Base-by-base conservation (phyloP, 495 filamentous ascomycete genomes). In the Lasiosphaeria hispida region DNA sequence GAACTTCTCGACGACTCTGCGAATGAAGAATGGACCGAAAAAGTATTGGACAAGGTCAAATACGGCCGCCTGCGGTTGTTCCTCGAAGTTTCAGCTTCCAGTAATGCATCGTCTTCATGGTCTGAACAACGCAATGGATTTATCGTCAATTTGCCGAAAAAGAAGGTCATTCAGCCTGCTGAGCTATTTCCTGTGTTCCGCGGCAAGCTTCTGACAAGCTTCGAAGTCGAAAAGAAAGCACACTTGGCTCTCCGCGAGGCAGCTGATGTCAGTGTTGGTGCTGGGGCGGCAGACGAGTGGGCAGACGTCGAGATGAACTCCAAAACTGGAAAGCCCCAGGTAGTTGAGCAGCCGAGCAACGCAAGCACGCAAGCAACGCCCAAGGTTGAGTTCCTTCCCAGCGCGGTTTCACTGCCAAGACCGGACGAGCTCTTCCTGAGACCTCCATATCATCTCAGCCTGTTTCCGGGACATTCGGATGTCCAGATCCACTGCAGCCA, bases 401-500 rank as follows among this genome's bases (percentile, higher is more conserved):
- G 57, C 23, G 57, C 69, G 15, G 60, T 23, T 0, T 60, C 63
- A 0, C 59, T 77, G 1, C 68, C 71, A 7, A 52, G 69, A 5
- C 73, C 72, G 3, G 69, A 74, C 34, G 64, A 75, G 43, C 58
- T 76, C 7, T 64, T 77, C 34, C 61, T 69, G 9, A 63, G 55
- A 10, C 71, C 74, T 5, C 75, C 75, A 8, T 78, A 77, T 42
- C 63, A 76, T 47, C 70, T 78, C 17, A 60, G 56, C 10, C 53
- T 77, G 3, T 53, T 52, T 14, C 48, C 33, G 7, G 47, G 62
- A 6, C 48, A 48, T 17, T 33, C 30, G 4, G 14, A 48, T 0
- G 62, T 76, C 33, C 64, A 71, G 35, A 40, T 78, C 7, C 66
- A 74, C 10, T 64, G 69, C 47, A 76, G 73, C 39, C 75, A 78